These are phyloP conservation scores for Tilletia indica DNA, from an alignment of 1,284 basidiomycete genomes.

Conservation along the genomic window DNA sequence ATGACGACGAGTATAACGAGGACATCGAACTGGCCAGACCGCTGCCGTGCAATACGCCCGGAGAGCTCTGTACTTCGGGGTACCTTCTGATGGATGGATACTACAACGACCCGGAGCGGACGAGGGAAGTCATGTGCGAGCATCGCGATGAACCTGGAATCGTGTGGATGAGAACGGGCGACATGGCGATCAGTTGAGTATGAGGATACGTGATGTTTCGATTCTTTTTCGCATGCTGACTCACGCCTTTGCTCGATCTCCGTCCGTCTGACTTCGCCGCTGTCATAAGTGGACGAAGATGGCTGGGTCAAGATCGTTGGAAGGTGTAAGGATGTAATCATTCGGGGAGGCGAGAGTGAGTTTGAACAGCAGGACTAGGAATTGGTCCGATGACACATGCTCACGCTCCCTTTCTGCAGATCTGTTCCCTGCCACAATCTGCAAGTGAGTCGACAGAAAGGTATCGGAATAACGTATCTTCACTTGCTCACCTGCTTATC, in stretches of 20 bases:
- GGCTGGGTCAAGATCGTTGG: constrained; percentile 75
- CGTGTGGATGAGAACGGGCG: constrained; percentile 80
- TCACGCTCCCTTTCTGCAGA: constrained; percentile 8
- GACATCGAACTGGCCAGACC: constrained; percentile 33
- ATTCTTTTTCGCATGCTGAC: too few species aligned
- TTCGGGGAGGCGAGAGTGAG: constrained; percentile 80
- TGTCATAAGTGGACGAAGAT: constrained; percentile 66
- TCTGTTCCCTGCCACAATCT: constrained; percentile 79
- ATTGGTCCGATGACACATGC: too few species aligned
- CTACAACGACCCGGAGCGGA: constrained; percentile 73
- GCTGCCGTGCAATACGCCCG: constrained; percentile 59
- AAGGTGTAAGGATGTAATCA: constrained; percentile 74
- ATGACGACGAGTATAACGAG: constrained; percentile 64
- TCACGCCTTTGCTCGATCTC: too few species aligned
- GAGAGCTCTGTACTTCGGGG: constrained; percentile 72
- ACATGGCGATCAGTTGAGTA: constrained; percentile 65
- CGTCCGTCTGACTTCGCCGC: too few species aligned
- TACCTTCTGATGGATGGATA: constrained; percentile 80
- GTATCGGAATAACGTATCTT: constrained; percentile 18
- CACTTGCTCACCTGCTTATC: background rate
- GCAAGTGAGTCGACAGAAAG: constrained; percentile 60
- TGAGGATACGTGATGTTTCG: too few species aligned
- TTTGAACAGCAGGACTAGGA: background rate
- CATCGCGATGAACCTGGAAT: constrained; percentile 59
- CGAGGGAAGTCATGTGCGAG: constrained; percentile 64